Evolutionary conservation across 2,329 filamentous ascomycete genomes (phyloP).

Genomic region (Paecilomyces fulvus): DNA sequence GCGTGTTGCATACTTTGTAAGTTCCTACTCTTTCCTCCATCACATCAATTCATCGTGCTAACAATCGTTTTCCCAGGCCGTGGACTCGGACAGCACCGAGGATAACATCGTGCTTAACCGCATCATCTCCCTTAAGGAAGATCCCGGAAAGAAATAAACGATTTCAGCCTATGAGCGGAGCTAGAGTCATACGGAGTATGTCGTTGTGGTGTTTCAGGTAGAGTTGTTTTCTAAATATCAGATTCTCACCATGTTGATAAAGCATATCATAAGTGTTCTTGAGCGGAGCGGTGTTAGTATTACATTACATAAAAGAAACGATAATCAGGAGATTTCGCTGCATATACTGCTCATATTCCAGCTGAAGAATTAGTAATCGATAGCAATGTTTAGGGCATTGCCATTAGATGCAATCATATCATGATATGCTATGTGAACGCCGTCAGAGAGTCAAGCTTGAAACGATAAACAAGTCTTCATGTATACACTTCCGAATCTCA

Average conservation of each 20-base stretch:
- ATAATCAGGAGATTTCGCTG: not conserved
- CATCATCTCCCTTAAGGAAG: slow-evolving; percentile 83
- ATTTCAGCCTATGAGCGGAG: not conserved
- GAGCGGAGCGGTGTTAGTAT: not conserved
- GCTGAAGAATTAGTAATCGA: not conserved
- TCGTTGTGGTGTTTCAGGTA: not conserved
- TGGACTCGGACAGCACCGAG: slow-evolving; percentile 70
- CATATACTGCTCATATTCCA: not conserved
- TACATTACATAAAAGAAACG: not conserved
- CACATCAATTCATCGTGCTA: not conserved
- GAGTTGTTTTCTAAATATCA: not conserved
- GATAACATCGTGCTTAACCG: slow-evolving; percentile 83
- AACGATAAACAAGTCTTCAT: not conserved
- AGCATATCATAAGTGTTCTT: not conserved
- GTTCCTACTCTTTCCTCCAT: slow-evolving; percentile 11
- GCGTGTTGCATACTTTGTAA: slow-evolving; percentile 76
- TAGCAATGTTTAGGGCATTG: not conserved
- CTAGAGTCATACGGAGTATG: not conserved
- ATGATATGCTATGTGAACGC: too few species aligned
- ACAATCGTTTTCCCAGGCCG: not conserved
- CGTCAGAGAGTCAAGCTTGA: not conserved
- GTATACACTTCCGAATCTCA: not conserved
- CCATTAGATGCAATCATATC: too few species aligned
- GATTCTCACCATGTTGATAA: not conserved
- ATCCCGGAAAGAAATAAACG: slow-evolving; percentile 21